Percentiles rank a stretch among this genome's conserved stretches.
Conservation (phyloP, 2,329 filamentous ascomycete genomes). For the Pestalotiopsis sp. region DNA sequence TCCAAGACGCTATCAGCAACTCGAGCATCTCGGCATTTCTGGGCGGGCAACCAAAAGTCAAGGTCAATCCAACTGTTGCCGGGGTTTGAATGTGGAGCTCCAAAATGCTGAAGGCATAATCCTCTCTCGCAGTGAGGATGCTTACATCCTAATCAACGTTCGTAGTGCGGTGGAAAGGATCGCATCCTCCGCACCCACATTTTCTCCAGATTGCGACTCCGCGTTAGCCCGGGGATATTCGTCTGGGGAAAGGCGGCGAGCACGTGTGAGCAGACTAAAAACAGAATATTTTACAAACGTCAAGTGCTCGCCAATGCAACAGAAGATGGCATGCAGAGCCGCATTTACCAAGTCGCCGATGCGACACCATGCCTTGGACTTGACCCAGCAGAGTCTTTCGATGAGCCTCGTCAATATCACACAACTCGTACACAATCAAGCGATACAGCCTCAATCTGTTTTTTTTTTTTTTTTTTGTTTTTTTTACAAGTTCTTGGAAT, state of each 20-base stretch:
- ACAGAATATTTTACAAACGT: background rate
- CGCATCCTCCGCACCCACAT: background rate
- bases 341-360: background rate
- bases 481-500: background rate
- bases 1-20: constrained; percentile 2
- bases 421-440: background rate
- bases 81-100: background rate
- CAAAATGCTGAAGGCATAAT: background rate
- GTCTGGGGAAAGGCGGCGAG: no score
- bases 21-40: background rate
- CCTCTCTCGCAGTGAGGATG: background rate
- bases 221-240: background rate
- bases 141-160: background rate
- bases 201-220: background rate
- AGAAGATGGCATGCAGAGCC: background rate
- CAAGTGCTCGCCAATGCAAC: background rate
- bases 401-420: background rate
- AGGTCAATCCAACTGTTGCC: background rate
- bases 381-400: background rate
- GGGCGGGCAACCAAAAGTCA: background rate
- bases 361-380: background rate
- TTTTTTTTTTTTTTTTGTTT: no score
- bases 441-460: background rate
- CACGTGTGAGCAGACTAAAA: no score
- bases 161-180: background rate